phyloP scores from a whole-genome alignment of 192 early-diverging fungal species.

The Podila clonocystis region DNA sequence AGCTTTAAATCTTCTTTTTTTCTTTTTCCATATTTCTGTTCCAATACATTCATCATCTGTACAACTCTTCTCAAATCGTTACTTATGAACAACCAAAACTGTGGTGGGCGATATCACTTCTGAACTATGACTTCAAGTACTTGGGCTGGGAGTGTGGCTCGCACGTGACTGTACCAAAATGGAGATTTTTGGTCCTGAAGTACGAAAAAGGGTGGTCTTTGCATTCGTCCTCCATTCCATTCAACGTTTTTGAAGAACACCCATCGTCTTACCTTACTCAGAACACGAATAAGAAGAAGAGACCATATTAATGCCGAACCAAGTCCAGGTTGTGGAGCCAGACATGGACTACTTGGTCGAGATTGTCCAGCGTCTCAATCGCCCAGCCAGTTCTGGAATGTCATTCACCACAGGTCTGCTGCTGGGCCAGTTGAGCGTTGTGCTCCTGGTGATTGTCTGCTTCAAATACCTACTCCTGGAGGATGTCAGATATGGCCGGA shows the following conservation, averaged over 20 bases:
- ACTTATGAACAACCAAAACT: too few species aligned
- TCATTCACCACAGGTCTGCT: slow-evolving; percentile 63
- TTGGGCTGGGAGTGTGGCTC: too few species aligned
- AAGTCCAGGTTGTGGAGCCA: slow-evolving; percentile 25
- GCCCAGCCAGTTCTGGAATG: slow-evolving; percentile 34
- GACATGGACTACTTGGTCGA: slow-evolving; percentile 39
- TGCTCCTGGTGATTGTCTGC: slow-evolving; percentile 58
- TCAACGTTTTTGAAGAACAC: background rate
- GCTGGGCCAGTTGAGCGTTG: slow-evolving; percentile 58
- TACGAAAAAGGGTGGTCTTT: too few species aligned
- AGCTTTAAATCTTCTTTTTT: slow-evolving; percentile 18
- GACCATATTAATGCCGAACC: slow-evolving; percentile 23
- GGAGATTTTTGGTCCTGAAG: too few species aligned
- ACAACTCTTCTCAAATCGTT: background rate
- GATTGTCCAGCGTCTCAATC: slow-evolving; percentile 33
- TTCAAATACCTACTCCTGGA: slow-evolving; percentile 65
- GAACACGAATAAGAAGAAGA: background rate
- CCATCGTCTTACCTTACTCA: background rate
- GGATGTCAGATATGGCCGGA: slow-evolving; percentile 55
- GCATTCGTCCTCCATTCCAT: background rate
- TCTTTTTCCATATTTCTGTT: background rate
- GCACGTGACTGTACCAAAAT: too few species aligned
- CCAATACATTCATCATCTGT: background rate
- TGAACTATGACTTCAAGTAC: too few species aligned
- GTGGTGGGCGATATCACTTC: too few species aligned